These are phyloP conservation scores for Vickermania spadyakhi DNA, from an alignment of 208 protist genomes.

Conservation along the genomic window DNA sequence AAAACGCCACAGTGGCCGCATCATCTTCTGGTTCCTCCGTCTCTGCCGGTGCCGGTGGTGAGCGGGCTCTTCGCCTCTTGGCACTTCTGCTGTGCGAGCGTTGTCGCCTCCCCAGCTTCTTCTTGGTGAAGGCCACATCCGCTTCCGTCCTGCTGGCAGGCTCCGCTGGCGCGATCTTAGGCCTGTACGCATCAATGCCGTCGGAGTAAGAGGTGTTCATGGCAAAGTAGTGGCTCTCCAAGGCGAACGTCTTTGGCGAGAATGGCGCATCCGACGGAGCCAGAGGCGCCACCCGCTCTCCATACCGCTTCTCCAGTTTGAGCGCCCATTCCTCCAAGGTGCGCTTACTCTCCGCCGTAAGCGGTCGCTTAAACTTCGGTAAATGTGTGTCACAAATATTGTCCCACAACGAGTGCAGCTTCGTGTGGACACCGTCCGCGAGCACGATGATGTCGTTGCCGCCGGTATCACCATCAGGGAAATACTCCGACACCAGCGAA, in stretches of 20 bases:
- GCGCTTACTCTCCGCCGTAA: constrained; percentile 21
- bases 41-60: too few species aligned
- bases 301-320: constrained; percentile 50
- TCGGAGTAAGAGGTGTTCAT: constrained; percentile 59
- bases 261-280: neutral
- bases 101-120: neutral
- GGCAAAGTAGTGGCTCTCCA: constrained; percentile 54
- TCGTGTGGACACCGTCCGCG: constrained; percentile 16
- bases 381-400: constrained; percentile 31
- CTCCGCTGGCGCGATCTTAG: neutral
- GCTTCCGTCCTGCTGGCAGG: neutral
- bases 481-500: constrained; percentile 21
- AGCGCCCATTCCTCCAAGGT: constrained; percentile 31
- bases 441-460: constrained; percentile 51
- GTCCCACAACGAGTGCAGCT: constrained; percentile 80
- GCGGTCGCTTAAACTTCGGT: constrained; percentile 22
- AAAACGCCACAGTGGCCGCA: neutral
- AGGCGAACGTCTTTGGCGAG: constrained; percentile 19
- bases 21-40: neutral
- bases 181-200: too few species aligned
- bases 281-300: constrained; percentile 15
- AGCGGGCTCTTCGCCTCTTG: too few species aligned
- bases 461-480: constrained; percentile 58
- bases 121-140: neutral
- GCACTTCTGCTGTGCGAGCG: too few species aligned